These are phyloP conservation scores for Colletotrichum gigasporum DNA, from an alignment of 2,329 filamentous ascomycete species.

Conservation along the genomic window DNA sequence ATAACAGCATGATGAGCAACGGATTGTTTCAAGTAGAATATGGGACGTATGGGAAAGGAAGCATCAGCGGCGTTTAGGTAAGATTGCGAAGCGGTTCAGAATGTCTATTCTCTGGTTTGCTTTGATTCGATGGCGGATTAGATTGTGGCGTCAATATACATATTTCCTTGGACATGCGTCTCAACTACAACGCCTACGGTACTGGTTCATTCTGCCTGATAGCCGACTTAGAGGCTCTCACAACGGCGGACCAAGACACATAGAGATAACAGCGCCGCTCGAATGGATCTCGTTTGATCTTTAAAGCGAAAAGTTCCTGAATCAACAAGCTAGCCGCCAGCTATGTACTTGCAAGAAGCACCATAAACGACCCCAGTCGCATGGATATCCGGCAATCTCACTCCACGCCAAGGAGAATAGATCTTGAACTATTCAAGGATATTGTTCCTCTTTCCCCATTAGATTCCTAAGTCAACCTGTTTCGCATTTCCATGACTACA, in stretches of 20 bases:
- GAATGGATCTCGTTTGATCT: neutral
- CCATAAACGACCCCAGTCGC: neutral
- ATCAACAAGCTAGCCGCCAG: neutral
- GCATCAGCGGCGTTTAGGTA: conserved; percentile 32
- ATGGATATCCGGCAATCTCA: neutral
- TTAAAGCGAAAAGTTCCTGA: neutral
- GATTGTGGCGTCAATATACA: neutral
- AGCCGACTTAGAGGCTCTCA: no score
- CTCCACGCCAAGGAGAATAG: no score
- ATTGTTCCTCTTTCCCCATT: no score
- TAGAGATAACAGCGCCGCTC: no score
- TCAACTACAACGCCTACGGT: no score
- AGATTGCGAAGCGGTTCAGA: conserved; percentile 20
- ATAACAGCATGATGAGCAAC: conserved; percentile 13
- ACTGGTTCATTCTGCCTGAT: no score
- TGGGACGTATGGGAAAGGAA: conserved; percentile 1
- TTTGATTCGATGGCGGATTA: neutral
- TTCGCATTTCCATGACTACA: neutral
- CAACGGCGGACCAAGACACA: no score
- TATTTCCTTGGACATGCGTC: neutral
- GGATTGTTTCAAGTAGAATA: neutral
- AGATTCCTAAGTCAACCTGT: no score
- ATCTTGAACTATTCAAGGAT: no score
- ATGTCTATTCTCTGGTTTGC: neutral
- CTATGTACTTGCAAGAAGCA: neutral